These are phyloP conservation scores for Furcasterigmium sp. DNA, from an alignment of 2,329 filamentous ascomycete species.

Conservation along the genomic window DNA sequence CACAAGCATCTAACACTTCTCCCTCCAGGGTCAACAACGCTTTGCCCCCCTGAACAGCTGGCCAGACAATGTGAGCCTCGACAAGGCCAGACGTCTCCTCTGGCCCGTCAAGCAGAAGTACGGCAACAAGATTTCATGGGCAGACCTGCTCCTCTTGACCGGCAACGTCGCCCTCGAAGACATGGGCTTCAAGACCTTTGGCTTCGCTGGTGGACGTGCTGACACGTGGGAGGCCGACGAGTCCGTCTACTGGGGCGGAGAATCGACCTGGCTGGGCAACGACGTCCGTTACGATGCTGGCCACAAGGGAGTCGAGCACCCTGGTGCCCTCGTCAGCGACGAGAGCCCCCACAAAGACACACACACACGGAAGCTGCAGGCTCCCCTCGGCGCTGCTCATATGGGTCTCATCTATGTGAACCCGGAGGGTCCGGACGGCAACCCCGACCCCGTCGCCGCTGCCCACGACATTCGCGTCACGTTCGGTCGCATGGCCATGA, in stretches of 20 bases:
- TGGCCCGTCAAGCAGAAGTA: slow-evolving; percentile 81
- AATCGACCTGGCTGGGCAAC: slow-evolving; percentile 70
- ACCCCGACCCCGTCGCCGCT: slow-evolving; percentile 64
- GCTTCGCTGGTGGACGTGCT: slow-evolving; percentile 66
- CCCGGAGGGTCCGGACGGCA: slow-evolving; percentile 70
- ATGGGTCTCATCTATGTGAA: slow-evolving; percentile 82
- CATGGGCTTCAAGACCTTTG: slow-evolving; percentile 70
- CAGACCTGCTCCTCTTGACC: slow-evolving; percentile 64
- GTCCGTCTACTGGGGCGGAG: slow-evolving; percentile 71
- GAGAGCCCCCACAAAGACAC: slow-evolving; percentile 41
- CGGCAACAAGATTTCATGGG: slow-evolving; percentile 77
- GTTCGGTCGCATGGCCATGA: slow-evolving; percentile 77
- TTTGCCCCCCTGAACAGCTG: slow-evolving; percentile 78
- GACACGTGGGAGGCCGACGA: slow-evolving; percentile 74
- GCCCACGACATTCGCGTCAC: slow-evolving; percentile 69
- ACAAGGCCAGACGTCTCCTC: slow-evolving; percentile 74
- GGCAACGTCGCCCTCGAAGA: slow-evolving; percentile 74
- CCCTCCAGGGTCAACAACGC: slow-evolving; percentile 60
- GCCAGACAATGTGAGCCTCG: slow-evolving; percentile 73
- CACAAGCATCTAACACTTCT: not conserved
- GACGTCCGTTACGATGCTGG: slow-evolving; percentile 58
- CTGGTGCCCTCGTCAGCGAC: slow-evolving; percentile 29
- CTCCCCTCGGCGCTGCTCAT: slow-evolving; percentile 63
- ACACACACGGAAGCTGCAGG: slow-evolving; percentile 59
- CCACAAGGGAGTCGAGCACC: slow-evolving; percentile 30